Base-by-base conservation (phyloP, 176 grass and related monocot species). In the Elaeis guineensis region DNA sequence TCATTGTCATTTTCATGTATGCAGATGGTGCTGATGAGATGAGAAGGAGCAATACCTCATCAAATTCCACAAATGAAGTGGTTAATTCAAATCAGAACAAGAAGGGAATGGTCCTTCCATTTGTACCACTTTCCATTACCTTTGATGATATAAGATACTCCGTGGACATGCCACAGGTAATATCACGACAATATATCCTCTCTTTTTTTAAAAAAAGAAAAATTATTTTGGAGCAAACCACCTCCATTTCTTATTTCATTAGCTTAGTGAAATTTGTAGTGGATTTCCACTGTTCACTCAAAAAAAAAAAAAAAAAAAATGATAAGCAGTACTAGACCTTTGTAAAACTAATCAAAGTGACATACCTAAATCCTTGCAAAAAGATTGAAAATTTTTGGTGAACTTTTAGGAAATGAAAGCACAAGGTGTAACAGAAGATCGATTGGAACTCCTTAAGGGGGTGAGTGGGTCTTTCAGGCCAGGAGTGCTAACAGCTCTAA, bases 381-480 rank as follows among this genome's bases (percentile, higher is more conserved):
- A 35, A 9, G 7, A 35, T 3, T 44, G 35, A 44, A 44, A 12
- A 0, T 44, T 12, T 44, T 44, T 44, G 9, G 35, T 44, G 51
- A 21, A 49, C 8, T 32, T 25, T 24, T 51, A 95, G 90, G 90
- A 85, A 74, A 95, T 95, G 86, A 95, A 86, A 79, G 77, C 48
- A 26, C 90, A 90, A 82, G 91, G 91, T 16, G 61, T 90, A 20
- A 57, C 32, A 22, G 83, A 95, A 81, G 86, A 87, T 30, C 76
- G 68, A 21, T 62, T 95, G 71, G 54, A 75, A 7, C 86, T 95
- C 67, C 77, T 95, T 56, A 95, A 90, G 67, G 83, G 80, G 16
- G 77, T 95, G 26, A 86, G 82, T 59, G 86, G 90, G 71, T 85
- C 86, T 79, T 95, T 95, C 72, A 84, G 90, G 67, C 91, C 91